Conservation (phyloP, 2,329 filamentous ascomycete species). For the Trichoderma citrinoviride region DNA sequence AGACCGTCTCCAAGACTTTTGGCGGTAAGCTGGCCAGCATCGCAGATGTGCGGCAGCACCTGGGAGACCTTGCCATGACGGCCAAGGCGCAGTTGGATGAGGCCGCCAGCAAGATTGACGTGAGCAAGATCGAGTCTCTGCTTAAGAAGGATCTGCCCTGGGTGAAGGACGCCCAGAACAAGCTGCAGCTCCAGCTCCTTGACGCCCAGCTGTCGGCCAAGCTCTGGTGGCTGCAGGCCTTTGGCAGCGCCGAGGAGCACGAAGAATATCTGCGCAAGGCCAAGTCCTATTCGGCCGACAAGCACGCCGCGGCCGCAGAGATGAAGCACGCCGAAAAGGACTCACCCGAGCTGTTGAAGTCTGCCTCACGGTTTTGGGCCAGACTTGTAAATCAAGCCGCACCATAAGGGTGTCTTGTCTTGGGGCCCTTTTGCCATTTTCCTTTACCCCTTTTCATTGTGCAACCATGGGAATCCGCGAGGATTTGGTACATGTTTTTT, state of each 20-base stretch:
- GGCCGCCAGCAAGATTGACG: conserved; percentile 24
- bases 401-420: background rate
- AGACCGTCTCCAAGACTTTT: conserved; percentile 30
- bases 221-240: conserved; percentile 56
- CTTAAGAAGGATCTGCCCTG: conserved; percentile 26
- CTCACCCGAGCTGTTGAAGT: conserved; percentile 31
- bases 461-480: background rate
- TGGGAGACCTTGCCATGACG: conserved; percentile 26
- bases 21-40: conserved; percentile 26
- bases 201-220: conserved; percentile 56
- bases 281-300: conserved; percentile 40
- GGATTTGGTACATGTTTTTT: conserved; percentile 8
- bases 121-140: conserved; percentile 20
- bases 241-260: conserved; percentile 48
- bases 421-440: background rate
- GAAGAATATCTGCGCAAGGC: conserved; percentile 49
- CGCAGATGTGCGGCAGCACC: conserved; percentile 27
- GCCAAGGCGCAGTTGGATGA: conserved; percentile 24
- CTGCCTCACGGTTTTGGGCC: conserved; percentile 23
- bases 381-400: conserved; percentile 24
- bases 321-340: conserved; percentile 27
- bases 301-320: conserved; percentile 34
- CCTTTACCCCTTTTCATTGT: background rate
- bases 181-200: conserved; percentile 46
- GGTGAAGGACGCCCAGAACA: conserved; percentile 36